A percentile compares a stretch with the other conserved stretches of the same genome.
phyloP scores from a whole-genome alignment of 306 rosid species.

The Abrus precatorius region DNA sequence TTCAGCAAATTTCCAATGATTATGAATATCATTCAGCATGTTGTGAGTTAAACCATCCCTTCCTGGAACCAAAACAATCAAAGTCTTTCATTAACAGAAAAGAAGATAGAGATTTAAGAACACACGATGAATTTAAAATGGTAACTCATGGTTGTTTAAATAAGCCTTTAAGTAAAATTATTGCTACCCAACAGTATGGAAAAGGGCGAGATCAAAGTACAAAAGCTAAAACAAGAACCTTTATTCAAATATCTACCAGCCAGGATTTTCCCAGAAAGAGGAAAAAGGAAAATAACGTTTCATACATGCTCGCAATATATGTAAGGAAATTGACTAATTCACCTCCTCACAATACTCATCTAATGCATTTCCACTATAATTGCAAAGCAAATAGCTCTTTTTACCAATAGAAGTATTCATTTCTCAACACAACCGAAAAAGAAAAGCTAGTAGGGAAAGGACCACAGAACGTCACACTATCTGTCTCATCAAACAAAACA shows the following conservation, averaged over 20 bases:
- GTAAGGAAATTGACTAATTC: not conserved
- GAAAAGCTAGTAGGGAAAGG: not conserved
- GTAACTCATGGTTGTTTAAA: conserved; percentile 6
- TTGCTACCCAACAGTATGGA: not conserved
- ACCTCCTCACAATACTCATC: not conserved
- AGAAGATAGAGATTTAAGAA: conserved; percentile 13
- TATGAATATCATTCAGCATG: conserved; percentile 87
- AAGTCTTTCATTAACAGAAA: not conserved
- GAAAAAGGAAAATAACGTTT: conserved; percentile 5
- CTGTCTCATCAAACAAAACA: not conserved
- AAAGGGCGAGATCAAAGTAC: not conserved
- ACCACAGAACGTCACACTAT: not conserved
- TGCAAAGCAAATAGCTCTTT: not conserved
- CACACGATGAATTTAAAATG: not conserved
- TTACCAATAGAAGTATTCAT: not conserved
- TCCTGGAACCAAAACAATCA: conserved; percentile 59
- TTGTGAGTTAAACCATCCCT: conserved; percentile 97
- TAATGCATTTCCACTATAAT: conserved; percentile 3
- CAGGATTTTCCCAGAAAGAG: not conserved
- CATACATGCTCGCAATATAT: not conserved
- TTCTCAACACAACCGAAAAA: conserved; percentile 8
- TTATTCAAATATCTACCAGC: conserved; percentile 5
- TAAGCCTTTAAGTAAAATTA: not conserved
- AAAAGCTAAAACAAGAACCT: not conserved
- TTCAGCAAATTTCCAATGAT: conserved; percentile 83